A percentile compares a stretch with the other conserved stretches of the same genome.
Conservation (phyloP, 1,284 basidiomycete species). For the Ganoderma lucidum region DNA sequence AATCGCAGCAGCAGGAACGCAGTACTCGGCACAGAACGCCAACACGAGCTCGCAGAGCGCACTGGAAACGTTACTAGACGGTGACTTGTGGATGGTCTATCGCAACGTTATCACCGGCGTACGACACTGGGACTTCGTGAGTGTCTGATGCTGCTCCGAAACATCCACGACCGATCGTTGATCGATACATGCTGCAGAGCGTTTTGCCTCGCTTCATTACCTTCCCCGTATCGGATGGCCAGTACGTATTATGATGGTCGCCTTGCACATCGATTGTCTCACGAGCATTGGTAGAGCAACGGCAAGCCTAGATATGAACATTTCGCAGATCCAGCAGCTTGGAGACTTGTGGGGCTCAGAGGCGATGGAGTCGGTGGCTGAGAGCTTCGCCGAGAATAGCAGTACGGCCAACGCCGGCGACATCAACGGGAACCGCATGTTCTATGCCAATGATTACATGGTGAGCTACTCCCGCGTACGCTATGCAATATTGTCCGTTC, state of each 20-base stretch:
- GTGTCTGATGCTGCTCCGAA: constrained; percentile 32
- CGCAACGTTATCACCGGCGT: constrained; percentile 61
- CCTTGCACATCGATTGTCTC: neutral
- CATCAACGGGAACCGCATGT: constrained; percentile 69
- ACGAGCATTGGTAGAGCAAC: constrained; percentile 53
- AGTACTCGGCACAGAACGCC: constrained; percentile 52
- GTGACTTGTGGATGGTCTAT: constrained; percentile 73
- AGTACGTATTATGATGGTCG: constrained; percentile 49
- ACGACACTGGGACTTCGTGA: constrained; percentile 73
- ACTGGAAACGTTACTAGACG: constrained; percentile 59
- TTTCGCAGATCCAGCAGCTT: constrained; percentile 59
- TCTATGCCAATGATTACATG: constrained; percentile 76
- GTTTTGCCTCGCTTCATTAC: constrained; percentile 68
- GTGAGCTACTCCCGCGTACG: constrained; percentile 38
- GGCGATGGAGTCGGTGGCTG: constrained; percentile 51
- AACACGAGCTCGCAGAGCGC: constrained; percentile 46
- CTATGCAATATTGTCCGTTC: neutral
- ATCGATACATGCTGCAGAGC: constrained; percentile 47
- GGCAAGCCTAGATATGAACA: constrained; percentile 63
- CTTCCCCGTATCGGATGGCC: constrained; percentile 64
- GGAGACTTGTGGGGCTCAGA: constrained; percentile 60
- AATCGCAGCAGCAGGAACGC: constrained; percentile 59
- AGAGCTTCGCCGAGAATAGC: constrained; percentile 47
- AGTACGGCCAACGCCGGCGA: constrained; percentile 62
- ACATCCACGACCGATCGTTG: neutral